phyloP scores from a whole-genome alignment of 2,329 filamentous ascomycete species.

The Sporothrix schenckii region DNA sequence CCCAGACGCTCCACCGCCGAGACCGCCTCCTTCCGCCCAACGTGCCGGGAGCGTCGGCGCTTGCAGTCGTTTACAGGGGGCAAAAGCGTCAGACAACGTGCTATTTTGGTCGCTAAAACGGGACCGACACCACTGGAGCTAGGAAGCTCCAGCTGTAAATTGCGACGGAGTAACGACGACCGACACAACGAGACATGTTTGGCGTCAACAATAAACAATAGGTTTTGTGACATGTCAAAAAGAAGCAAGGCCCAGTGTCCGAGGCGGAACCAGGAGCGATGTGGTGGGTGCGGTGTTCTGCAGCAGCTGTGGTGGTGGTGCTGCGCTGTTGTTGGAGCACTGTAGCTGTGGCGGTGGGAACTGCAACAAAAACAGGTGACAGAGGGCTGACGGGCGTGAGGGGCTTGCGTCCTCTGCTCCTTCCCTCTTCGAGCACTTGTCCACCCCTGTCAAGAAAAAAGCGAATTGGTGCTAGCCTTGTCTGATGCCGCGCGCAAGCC shows the following conservation, averaged over 20 bases:
- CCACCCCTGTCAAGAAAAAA: not conserved
- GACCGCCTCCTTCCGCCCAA: not conserved
- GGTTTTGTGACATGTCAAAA: slow-evolving; percentile 10
- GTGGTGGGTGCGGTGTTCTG: not conserved
- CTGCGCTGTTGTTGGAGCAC: not conserved
- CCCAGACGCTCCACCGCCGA: not conserved
- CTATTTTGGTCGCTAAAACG: not conserved
- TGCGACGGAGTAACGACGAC: too few relatives aligned
- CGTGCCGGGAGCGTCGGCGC: slow-evolving; percentile 3
- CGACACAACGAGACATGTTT: too few relatives aligned
- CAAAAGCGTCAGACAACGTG: not conserved
- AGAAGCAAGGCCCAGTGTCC: not conserved
- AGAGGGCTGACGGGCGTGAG: not conserved
- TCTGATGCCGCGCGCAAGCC: slow-evolving; percentile 1
- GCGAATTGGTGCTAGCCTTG: slow-evolving; percentile 17
- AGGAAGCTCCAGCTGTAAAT: too few relatives aligned
- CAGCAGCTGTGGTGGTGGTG: not conserved
- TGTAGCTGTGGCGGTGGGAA: not conserved
- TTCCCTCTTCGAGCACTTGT: not conserved
- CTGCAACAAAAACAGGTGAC: not conserved
- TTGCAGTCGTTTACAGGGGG: not conserved
- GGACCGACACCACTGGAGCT: not conserved
- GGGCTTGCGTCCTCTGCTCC: not conserved
- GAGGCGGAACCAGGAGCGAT: not conserved
- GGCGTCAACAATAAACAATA: too few relatives aligned